Evolutionary conservation across 192 early-diverging fungal species (phyloP).

Genomic region (Coemansia sp.): DNA sequence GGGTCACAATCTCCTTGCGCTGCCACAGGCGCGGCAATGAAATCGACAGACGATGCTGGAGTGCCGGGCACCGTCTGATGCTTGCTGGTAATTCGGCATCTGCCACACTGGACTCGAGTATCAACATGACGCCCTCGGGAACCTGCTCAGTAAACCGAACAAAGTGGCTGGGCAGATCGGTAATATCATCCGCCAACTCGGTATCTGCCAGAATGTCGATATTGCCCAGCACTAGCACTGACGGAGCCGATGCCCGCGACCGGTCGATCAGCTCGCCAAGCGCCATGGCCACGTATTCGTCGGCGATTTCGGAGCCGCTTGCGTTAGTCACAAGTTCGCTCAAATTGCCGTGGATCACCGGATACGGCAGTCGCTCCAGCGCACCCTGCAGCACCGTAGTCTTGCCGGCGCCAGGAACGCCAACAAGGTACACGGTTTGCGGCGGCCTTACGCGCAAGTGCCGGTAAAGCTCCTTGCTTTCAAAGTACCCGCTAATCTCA

Average conservation of each 20-base stretch:
- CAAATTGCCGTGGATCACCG: conserved; percentile 17
- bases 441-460: conserved; percentile 17
- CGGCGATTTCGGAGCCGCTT: conserved; percentile 26
- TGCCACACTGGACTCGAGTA: conserved; percentile 28
- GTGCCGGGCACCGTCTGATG: conserved; percentile 11
- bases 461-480: conserved; percentile 3
- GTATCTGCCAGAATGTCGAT: conserved; percentile 22
- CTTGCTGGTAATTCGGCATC: conserved; percentile 17
- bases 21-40: conserved; percentile 17
- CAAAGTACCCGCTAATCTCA: conserved; percentile 34
- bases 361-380: conserved; percentile 8
- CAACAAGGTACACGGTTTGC: conserved; percentile 17
- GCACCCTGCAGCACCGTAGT: conserved; percentile 18
- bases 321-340: conserved; percentile 23
- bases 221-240: conserved; percentile 22
- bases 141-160: conserved; percentile 15
- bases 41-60: conserved; percentile 16
- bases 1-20: conserved; percentile 17
- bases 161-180: conserved; percentile 13
- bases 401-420: conserved; percentile 34
- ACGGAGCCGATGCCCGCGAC: conserved; percentile 17
- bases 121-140: conserved; percentile 23
- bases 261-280: conserved; percentile 15
- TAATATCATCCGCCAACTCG: conserved; percentile 16
- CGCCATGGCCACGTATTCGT: conserved; percentile 28